Evolutionary conservation across 2,329 filamentous ascomycete species (phyloP).

Genomic region (Botryotinia calthae): DNA sequence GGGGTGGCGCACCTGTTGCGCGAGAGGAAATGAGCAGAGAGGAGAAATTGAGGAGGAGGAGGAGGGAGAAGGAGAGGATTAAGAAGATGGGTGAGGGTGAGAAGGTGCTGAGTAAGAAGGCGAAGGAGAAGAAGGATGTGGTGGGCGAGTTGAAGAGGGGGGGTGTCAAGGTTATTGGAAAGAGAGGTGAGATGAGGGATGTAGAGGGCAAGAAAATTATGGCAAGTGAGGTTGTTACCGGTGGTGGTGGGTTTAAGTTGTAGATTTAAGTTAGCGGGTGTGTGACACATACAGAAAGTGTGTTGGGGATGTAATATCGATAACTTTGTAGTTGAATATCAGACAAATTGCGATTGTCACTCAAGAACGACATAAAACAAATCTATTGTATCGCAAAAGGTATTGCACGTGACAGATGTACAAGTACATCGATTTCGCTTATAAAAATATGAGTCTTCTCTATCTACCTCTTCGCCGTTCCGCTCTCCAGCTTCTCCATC

Average conservation of each 20-base stretch:
- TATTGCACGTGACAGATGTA: background rate
- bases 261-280: conserved; percentile 38
- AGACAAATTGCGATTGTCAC: conserved; percentile 1
- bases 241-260: conserved; percentile 59
- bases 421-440: background rate
- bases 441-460: background rate
- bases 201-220: conserved; percentile 76
- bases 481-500: background rate
- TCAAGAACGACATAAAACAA: background rate
- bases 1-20: conserved; percentile 73
- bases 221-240: conserved; percentile 49
- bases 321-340: background rate
- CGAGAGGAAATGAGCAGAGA: conserved; percentile 86
- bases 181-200: conserved; percentile 81
- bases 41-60: conserved; percentile 72
- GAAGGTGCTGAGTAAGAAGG: conserved; percentile 57
- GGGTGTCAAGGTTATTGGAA: conserved; percentile 87
- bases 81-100: conserved; percentile 61
- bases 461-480: background rate
- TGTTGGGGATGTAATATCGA: background rate
- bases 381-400: background rate
- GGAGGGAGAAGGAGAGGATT: conserved; percentile 82
- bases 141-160: conserved; percentile 68
- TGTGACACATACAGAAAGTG: background rate
- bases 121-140: conserved; percentile 51